phyloP scores from a whole-genome alignment of 371 early-diverging fungal genomes.

The Rhizopus sp. region DNA sequence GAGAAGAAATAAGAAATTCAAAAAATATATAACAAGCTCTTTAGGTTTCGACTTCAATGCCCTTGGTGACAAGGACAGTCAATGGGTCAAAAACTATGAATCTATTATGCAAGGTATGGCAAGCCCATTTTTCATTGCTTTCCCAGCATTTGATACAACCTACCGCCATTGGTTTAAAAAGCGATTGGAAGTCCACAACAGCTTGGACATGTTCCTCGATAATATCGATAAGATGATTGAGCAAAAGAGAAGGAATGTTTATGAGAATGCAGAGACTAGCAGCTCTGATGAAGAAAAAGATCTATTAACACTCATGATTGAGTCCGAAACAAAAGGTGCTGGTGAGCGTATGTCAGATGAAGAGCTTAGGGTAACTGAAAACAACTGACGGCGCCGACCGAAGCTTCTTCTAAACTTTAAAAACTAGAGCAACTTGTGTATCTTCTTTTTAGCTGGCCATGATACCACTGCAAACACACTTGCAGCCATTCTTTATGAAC shows the following conservation, averaged over 20 bases:
- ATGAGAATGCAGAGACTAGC: conserved; percentile 18
- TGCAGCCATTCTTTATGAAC: conserved; percentile 39
- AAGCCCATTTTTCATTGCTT: conserved; percentile 43
- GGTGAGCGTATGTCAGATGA: conserved; percentile 30
- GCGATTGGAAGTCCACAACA: conserved; percentile 20
- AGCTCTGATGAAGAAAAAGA: conserved; percentile 45
- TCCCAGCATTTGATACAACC: conserved; percentile 50
- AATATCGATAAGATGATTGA: conserved; percentile 39
- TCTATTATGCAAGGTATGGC: conserved; percentile 19
- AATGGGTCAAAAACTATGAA: conserved; percentile 34
- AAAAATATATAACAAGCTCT: not conserved
- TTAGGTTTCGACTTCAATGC: conserved; percentile 41
- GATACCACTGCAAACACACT: conserved; percentile 55
- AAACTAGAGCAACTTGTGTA: conserved; percentile 27
- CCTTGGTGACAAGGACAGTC: conserved; percentile 17
- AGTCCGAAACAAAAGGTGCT: conserved; percentile 39
- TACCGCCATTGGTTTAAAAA: conserved; percentile 12
- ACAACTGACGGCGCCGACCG: not conserved
- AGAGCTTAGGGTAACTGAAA: conserved; percentile 40
- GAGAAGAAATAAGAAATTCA: not conserved
- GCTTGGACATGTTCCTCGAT: conserved; percentile 13
- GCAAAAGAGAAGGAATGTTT: conserved; percentile 30
- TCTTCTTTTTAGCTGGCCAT: conserved; percentile 51
- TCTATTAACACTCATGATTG: conserved; percentile 57
- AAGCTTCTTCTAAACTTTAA: not conserved